Evolutionary conservation across 2,329 filamentous ascomycete genomes (phyloP).

Genomic region (Alternaria triticina): DNA sequence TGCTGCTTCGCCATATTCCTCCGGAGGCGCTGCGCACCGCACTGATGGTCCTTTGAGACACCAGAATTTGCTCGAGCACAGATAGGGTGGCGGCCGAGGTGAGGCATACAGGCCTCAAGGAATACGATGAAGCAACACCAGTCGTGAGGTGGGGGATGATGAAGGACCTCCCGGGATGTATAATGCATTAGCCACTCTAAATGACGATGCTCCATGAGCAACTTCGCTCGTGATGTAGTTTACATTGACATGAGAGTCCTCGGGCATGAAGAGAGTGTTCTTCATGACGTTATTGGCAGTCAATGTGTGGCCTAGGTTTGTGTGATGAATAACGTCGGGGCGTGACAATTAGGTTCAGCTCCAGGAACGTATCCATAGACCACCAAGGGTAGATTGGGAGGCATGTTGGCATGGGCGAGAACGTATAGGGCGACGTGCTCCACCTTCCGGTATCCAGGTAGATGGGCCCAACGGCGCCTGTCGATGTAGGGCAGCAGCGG

Average conservation of each 20-base stretch:
- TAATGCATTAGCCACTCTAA: neutral
- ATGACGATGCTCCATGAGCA: neutral
- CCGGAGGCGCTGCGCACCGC: neutral
- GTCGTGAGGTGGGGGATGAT: neutral
- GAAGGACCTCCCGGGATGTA: neutral
- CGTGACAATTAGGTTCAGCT: neutral
- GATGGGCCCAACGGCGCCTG: neutral
- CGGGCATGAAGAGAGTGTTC: neutral
- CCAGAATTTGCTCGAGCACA: neutral
- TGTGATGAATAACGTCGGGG: neutral
- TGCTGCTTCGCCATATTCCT: neutral
- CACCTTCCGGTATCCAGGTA: neutral
- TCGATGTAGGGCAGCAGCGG: neutral
- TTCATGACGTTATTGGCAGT: neutral
- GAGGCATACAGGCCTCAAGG: conserved; percentile 1
- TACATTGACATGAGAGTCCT: neutral
- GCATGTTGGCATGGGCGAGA: neutral
- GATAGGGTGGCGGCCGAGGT: neutral
- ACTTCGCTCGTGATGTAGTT: neutral
- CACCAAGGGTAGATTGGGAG: neutral
- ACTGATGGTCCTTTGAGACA: neutral
- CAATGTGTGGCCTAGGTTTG: neutral
- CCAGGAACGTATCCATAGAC: neutral
- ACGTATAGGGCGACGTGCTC: no score
- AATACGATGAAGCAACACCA: neutral